Base-by-base conservation (phyloP, 2,329 filamentous ascomycete species). In the Fusarium sp. region DNA sequence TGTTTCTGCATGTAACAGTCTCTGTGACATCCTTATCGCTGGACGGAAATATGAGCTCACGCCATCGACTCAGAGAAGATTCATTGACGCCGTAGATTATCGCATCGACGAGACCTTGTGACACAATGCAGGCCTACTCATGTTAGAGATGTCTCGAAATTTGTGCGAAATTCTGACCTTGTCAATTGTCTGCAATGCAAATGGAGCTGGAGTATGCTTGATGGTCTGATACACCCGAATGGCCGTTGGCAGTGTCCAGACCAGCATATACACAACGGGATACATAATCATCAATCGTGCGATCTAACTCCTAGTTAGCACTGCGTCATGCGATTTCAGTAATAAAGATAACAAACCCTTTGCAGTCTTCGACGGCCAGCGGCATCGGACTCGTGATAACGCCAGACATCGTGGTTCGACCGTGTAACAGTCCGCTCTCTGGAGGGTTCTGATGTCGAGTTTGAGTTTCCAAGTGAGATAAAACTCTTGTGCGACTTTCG, bases 261-360 rank as follows among this genome's bases (percentile, higher is more conserved):
- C 31, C 4, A 58, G n/a, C 55, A 58, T 48, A 14, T 58, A 58
- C 4, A 58, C 39, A 13, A 58, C 10, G 2, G 55, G 55, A 33
- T 58, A 58, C 39, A 58, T 58, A 4, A 48, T 24, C 55, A 58
- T 58, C 2, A 58, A 33, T 17, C 55, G 13, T 2, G 55, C 55
- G 18, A 58, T 58, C 55, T 47, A 35, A 7, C 8, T 24, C 12
- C 7, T 2, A 2, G 12, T 51, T 7, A 51, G n/a, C 8, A 6
- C 6, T 7, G 12, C 2, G 3, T 3, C 12, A 2, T 20, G 3
- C 4, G 1, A 3, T 14, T 0, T 24, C 6, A 35, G 6, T 0
- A 20, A 13, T 17, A 4, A 3, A 15, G 18, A 5, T 5, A 3
- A n/a, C 41, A 26, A 7, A 58, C 55, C 11, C 41, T 58, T 47